phyloP scores from a whole-genome alignment of 495 filamentous ascomycete species.

The Parmelia sp. region DNA sequence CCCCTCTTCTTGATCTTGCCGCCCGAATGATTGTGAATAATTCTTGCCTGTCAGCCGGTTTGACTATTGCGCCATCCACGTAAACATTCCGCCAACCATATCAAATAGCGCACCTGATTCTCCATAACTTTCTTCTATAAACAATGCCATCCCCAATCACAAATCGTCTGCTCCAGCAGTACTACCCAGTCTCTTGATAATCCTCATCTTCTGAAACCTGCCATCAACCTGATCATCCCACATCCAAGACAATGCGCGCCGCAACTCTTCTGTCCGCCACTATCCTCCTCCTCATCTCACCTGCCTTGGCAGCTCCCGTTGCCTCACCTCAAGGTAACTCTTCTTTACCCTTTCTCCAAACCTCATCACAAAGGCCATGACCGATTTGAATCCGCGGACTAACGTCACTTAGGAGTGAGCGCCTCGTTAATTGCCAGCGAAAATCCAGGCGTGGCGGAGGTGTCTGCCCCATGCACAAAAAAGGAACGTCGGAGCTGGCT shows the following conservation, averaged over 20 bases:
- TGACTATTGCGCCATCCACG: neutral
- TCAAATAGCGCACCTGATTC: neutral
- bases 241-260: neutral
- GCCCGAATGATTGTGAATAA: neutral
- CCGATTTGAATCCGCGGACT: neutral
- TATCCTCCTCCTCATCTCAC: conserved; percentile 1
- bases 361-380: neutral
- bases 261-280: neutral
- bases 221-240: neutral
- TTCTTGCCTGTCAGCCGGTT: neutral
- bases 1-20: neutral
- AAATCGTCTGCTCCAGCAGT: neutral
- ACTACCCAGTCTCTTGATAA: neutral
- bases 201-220: neutral
- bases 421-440: too few species aligned
- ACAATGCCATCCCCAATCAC: neutral
- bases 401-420: neutral
- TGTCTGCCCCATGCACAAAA: neutral
- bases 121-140: conserved; percentile 3
- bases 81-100: conserved; percentile 1
- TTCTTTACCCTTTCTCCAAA: neutral
- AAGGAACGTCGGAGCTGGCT: neutral
- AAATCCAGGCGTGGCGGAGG: too few species aligned
- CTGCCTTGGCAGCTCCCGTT: neutral
- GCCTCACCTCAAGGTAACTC: neutral